Evolutionary conservation across 371 early-diverging fungal species (phyloP).

Genomic region (Phascolomyces articulosus): DNA sequence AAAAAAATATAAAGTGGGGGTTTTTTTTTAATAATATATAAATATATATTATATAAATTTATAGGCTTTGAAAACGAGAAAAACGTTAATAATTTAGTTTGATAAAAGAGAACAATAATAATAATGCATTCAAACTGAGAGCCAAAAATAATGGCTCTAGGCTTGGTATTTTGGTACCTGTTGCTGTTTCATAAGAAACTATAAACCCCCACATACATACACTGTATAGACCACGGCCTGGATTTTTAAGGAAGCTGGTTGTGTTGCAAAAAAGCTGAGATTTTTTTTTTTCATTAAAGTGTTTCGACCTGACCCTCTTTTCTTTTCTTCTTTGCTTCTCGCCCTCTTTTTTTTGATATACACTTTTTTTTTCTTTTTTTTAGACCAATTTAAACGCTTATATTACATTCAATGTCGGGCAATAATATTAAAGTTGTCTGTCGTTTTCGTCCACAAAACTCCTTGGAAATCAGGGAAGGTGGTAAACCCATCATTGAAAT

Average conservation of each 20-base stretch:
- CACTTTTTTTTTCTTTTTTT: conserved; percentile 15
- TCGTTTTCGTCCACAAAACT: conserved; percentile 95
- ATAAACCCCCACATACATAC: too few relatives aligned
- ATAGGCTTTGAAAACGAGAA: too few relatives aligned
- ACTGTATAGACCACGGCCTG: too few relatives aligned
- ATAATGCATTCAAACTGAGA: too few relatives aligned
- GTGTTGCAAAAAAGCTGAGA: too few relatives aligned
- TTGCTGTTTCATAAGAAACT: too few relatives aligned
- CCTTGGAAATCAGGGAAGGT: conserved; percentile 85
- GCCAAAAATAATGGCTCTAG: too few relatives aligned
- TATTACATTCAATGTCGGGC: conserved; percentile 37
- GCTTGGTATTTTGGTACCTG: too few relatives aligned
- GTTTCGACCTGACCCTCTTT: conserved; percentile 4
- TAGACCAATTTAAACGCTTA: conserved; percentile 3
- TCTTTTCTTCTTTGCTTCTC: conserved; percentile 20
- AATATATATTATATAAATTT: too few relatives aligned
- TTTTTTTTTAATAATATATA: not conserved
- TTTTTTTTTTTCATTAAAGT: not conserved
- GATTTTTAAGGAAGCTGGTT: too few relatives aligned
- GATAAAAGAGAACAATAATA: too few relatives aligned
- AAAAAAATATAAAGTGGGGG: not conserved
- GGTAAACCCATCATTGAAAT: conserved; percentile 82
- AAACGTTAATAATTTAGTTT: too few relatives aligned
- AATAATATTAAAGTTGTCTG: conserved; percentile 95
- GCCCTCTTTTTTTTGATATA: conserved; percentile 19